Conservation (phyloP, 441 rosid species). For the Adansonia gregorii region DNA sequence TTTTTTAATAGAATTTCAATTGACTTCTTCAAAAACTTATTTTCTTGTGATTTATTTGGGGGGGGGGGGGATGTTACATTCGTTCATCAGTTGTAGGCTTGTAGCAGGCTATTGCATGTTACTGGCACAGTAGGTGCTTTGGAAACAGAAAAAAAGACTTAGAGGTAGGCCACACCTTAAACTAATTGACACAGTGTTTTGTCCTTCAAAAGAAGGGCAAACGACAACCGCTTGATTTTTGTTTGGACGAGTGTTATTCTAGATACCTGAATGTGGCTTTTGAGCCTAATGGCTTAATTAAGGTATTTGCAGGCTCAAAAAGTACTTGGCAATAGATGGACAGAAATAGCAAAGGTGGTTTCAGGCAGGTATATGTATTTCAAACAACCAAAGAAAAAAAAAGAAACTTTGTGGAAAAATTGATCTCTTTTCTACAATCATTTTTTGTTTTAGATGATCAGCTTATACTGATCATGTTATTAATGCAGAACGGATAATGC, state of each 20-base stretch:
- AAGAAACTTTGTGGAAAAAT: neutral
- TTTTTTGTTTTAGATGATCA: neutral
- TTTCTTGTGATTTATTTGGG: conserved; percentile 10
- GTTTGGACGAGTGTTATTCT: conserved; percentile 23
- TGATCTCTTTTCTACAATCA: neutral
- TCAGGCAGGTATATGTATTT: conserved; percentile 75
- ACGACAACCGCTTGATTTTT: conserved; percentile 10
- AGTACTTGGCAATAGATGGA: conserved; percentile 94
- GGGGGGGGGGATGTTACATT: neutral
- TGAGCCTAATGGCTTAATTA: conserved; percentile 32
- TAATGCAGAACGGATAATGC: conserved; percentile 92
- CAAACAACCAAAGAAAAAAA: too few species aligned
- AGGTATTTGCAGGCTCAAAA: conserved; percentile 74
- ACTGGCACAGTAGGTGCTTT: conserved; percentile 10
- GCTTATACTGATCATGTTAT: neutral
- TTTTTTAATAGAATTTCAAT: neutral
- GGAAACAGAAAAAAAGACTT: conserved; percentile 9
- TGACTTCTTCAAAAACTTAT: neutral
- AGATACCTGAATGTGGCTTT: conserved; percentile 25
- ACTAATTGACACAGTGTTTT: neutral
- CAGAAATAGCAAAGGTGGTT: conserved; percentile 98
- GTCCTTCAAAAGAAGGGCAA: conserved; percentile 30
- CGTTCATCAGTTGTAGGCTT: conserved; percentile 3
- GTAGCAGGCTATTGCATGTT: conserved; percentile 19
- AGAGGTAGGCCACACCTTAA: conserved; percentile 33